Percentiles rank a stretch among this genome's conserved stretches.
Evolutionary conservation across 2,329 filamentous ascomycete species (phyloP).

Genomic region (Fusarium falciforme): DNA sequence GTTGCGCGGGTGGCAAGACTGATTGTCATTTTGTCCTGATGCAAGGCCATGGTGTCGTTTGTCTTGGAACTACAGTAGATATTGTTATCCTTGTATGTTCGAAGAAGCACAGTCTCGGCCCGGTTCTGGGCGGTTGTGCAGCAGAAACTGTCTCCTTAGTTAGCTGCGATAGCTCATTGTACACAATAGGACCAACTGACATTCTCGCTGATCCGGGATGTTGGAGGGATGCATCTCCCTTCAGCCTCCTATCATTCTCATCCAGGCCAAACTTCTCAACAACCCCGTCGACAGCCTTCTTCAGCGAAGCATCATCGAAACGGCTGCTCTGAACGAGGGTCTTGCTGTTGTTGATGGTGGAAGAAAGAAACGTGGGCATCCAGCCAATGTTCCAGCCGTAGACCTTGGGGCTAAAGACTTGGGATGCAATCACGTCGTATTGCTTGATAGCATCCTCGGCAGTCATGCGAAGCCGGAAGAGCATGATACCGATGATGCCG

Average conservation of each 20-base stretch:
- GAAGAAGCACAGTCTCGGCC: slow-evolving; percentile 28
- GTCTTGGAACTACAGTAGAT: slow-evolving; percentile 22
- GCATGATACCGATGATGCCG: slow-evolving; percentile 32
- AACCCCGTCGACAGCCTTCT: slow-evolving; percentile 24
- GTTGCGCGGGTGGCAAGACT: slow-evolving; percentile 32
- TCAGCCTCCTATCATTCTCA: slow-evolving; percentile 25
- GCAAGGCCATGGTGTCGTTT: slow-evolving; percentile 9
- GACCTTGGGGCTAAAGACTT: slow-evolving; percentile 31
- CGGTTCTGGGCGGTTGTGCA: slow-evolving; percentile 28
- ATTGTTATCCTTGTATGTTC: slow-evolving; percentile 20
- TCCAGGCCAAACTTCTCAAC: slow-evolving; percentile 27
- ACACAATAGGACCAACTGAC: not conserved
- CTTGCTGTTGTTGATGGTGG: slow-evolving; percentile 23
- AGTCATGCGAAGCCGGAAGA: slow-evolving; percentile 36
- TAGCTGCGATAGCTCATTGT: not conserved
- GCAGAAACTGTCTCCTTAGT: not conserved
- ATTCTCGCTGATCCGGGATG: slow-evolving; percentile 14
- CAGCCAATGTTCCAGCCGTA: slow-evolving; percentile 21
- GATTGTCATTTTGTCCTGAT: slow-evolving; percentile 30
- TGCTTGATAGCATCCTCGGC: slow-evolving; percentile 25
- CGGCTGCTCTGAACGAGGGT: slow-evolving; percentile 24
- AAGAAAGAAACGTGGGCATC: slow-evolving; percentile 6
- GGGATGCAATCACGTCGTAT: slow-evolving; percentile 29
- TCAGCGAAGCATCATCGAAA: slow-evolving; percentile 23
- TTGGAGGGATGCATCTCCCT: slow-evolving; percentile 25